Evolutionary conservation across 202 grass and related monocot species (phyloP), one percentile per base, ranked within the genome.

Genomic region (Zoysia matrella): DNA sequence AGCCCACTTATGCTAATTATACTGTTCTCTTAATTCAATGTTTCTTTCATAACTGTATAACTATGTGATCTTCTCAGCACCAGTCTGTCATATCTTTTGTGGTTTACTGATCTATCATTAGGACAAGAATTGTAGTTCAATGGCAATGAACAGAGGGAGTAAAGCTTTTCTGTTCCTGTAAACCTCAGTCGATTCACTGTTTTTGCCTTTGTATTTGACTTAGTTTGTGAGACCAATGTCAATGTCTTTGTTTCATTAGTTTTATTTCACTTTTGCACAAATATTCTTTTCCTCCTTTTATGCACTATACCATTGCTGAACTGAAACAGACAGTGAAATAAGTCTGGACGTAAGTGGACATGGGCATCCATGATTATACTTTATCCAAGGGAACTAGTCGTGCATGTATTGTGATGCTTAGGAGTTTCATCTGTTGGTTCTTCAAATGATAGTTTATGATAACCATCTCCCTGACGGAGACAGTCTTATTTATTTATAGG

Each of bases 401-500:
- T 55, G 16, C 45, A 43, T 72, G 51, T 58, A 57, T 61, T 70
- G 47, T 73, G 11, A 72, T 67, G 44, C 44, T 61, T 60, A 44
- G n/a, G 47, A 81, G 77, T 82, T 53, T 18, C 8, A 64, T 76
- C 47, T 65, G 4, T 76, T 16, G 5, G 36, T 47, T 81, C 54
- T 30, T 8, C 1, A 12, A 5, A 54, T 53, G 47, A 53, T 55
- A 39, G 47, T 43, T 69, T 68, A 51, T 72, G 40, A 36, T 77
- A 36, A 82, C 58, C 6, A 56, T 11, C 63, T 22, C 69, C 51
- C 10, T 0, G 40, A 56, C 47, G 50, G 36, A 12, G 8, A 7
- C 46, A 56, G 11, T 51, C 49, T 46, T 39, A 60, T 44, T 57
- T 49, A 73, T 82, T 10, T 12, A 43, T 91, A 98, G 96, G 89